Conservation (phyloP, 495 filamentous ascomycete genomes). For the Hypoxylon rickii region DNA sequence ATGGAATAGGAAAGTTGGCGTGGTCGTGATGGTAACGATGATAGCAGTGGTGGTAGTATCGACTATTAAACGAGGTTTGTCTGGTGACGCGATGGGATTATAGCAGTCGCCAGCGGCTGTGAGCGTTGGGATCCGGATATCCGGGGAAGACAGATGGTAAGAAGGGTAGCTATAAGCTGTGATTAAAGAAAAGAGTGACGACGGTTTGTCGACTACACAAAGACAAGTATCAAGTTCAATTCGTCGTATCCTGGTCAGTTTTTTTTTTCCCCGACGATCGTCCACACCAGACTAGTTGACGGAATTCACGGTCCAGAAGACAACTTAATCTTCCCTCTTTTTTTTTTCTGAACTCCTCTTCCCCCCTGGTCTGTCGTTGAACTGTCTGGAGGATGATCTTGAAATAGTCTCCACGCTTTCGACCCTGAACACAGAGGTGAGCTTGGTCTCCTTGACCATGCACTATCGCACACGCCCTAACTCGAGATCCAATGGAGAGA, state of each 20-base stretch:
- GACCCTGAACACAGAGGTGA: conserved; percentile 5
- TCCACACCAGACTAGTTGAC: background rate
- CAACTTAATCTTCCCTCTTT: background rate
- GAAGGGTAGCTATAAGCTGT: background rate
- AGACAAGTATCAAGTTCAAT: background rate
- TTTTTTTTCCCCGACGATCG: background rate
- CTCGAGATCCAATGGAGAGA: conserved; percentile 12
- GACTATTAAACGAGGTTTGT: background rate
- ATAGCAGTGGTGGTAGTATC: background rate
- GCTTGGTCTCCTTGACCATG: conserved; percentile 5
- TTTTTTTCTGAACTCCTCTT: conserved; percentile 1
- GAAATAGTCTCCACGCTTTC: background rate
- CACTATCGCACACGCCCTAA: conserved; percentile 26
- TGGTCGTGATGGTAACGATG: background rate
- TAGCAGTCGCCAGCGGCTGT: conserved; percentile 31
- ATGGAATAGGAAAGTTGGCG: background rate
- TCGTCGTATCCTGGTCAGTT: conserved; percentile 3
- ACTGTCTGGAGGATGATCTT: background rate
- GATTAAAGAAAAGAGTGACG: conserved; percentile 18
- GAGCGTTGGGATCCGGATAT: background rate
- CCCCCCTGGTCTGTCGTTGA: background rate
- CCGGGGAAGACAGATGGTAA: conserved; percentile 8
- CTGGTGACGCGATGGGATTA: conserved; percentile 6
- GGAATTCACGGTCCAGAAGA: background rate
- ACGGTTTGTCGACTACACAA: background rate